phyloP scores from a whole-genome alignment of 805 yeast species.

The Suhomyces xylopsoci region DNA sequence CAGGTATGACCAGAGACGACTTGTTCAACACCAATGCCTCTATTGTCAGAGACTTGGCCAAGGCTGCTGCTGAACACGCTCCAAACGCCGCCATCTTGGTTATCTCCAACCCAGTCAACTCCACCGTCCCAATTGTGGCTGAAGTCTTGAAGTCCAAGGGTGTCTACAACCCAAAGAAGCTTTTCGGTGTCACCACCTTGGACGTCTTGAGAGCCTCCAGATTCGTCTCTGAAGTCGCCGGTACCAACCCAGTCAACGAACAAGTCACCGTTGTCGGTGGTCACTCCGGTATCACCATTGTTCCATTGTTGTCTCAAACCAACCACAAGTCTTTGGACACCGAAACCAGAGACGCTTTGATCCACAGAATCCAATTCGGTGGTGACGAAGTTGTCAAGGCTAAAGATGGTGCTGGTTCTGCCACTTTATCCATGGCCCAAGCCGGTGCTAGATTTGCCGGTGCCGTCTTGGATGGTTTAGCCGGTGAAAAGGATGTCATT shows the following conservation, averaged over 20 bases:
- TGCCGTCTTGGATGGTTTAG: conserved; percentile 60
- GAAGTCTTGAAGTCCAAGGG: conserved; percentile 85
- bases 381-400: conserved; percentile 89
- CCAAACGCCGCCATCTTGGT: conserved; percentile 82
- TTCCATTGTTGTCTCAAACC: conserved; percentile 86
- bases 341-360: conserved; percentile 63
- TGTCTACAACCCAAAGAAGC: conserved; percentile 85
- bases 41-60: conserved; percentile 89
- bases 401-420: conserved; percentile 80
- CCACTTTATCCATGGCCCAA: conserved; percentile 82
- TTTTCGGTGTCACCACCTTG: conserved; percentile 95
- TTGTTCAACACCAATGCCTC: conserved; percentile 94
- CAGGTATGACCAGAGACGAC: conserved; percentile 98
- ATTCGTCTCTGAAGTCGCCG: conserved; percentile 66
- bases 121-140: conserved; percentile 94
- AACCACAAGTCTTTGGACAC: conserved; percentile 61
- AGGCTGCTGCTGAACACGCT: conserved; percentile 74
- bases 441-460: conserved; percentile 79
- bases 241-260: conserved; percentile 76
- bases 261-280: conserved; percentile 91
- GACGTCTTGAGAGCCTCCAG: conserved; percentile 88
- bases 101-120: conserved; percentile 95
- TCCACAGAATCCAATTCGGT: conserved; percentile 89
- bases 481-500: conserved; percentile 60
- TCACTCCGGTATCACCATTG: conserved; percentile 95